Percentiles rank a stretch among this genome's conserved stretches.
phyloP scores from a whole-genome alignment of 2,329 filamentous ascomycete species.

The Fusarium sp. region DNA sequence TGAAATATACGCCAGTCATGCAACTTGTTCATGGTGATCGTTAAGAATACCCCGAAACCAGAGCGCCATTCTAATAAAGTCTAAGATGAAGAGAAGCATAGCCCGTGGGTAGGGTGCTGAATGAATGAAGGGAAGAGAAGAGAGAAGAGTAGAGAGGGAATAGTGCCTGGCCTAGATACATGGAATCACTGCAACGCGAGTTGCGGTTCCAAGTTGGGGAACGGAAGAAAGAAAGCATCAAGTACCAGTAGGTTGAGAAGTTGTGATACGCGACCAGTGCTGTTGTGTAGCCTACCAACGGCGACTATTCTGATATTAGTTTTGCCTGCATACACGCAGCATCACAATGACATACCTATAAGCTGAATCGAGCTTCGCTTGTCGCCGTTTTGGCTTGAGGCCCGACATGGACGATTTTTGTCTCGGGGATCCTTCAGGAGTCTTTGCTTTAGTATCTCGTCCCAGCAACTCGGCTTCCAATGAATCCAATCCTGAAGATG shows the following conservation, averaged over 20 bases:
- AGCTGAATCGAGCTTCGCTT: conserved; percentile 52
- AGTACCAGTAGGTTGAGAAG: conserved; percentile 27
- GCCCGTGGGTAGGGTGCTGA: conserved; percentile 2
- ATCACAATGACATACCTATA: conserved; percentile 49
- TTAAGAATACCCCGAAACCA: conserved; percentile 39
- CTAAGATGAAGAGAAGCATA: conserved; percentile 24
- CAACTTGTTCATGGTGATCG: conserved; percentile 47
- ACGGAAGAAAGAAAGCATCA: conserved; percentile 22
- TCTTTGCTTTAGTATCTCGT: conserved; percentile 48
- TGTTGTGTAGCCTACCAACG: conserved; percentile 48
- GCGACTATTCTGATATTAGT: conserved; percentile 46
- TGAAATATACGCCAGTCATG: conserved; percentile 50
- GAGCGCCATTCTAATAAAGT: conserved; percentile 40
- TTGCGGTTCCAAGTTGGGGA: conserved; percentile 15
- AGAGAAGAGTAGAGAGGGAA: conserved; percentile 19
- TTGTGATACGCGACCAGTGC: not conserved
- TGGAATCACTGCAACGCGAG: conserved; percentile 24
- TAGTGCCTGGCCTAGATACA: conserved; percentile 39
- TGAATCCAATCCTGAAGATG: conserved; percentile 54
- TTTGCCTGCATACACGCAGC: not conserved
- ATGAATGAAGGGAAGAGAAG: conserved; percentile 1
- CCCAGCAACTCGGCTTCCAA: conserved; percentile 55
- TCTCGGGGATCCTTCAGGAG: conserved; percentile 40
- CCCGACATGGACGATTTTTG: conserved; percentile 38
- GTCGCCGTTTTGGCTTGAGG: conserved; percentile 49